A percentile compares a stretch with the other conserved stretches of the same genome.
phyloP scores from a whole-genome alignment of 495 filamentous ascomycete species.

The Hypoxylon rickii region DNA sequence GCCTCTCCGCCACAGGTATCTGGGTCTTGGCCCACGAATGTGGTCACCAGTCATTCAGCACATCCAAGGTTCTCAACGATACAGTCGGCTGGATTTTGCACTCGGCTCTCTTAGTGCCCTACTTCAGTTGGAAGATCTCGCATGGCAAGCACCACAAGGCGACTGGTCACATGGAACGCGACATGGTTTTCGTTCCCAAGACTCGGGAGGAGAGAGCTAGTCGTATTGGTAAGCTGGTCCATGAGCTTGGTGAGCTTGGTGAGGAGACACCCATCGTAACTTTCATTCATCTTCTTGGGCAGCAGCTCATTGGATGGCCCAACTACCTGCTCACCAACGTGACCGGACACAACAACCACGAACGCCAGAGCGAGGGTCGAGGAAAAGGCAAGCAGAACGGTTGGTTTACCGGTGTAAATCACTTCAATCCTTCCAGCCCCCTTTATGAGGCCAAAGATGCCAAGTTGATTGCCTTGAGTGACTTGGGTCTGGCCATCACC shows the following conservation, averaged over 20 bases:
- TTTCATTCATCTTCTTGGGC: constrained; percentile 68
- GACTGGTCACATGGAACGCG: constrained; percentile 91
- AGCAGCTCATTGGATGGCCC: constrained; percentile 91
- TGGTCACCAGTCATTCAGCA: constrained; percentile 85
- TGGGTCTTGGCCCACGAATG: constrained; percentile 91
- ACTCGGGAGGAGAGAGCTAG: constrained; percentile 76
- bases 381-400: constrained; percentile 91
- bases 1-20: constrained; percentile 75
- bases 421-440: constrained; percentile 86
- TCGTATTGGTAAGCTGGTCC: constrained; percentile 67
- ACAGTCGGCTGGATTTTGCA: constrained; percentile 85
- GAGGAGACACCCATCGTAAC: constrained; percentile 95
- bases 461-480: constrained; percentile 80
- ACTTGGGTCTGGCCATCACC: constrained; percentile 72
- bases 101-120: constrained; percentile 80
- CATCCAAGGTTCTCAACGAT: constrained; percentile 79
- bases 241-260: constrained; percentile 83
- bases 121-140: constrained; percentile 92
- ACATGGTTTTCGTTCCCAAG: constrained; percentile 96
- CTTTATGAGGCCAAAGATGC: constrained; percentile 90
- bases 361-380: constrained; percentile 80
- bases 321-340: constrained; percentile 86
- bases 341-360: constrained; percentile 92
- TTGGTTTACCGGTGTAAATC: constrained; percentile 80
- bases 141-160: constrained; percentile 96